Base-by-base conservation (phyloP, 2,329 filamentous ascomycete species). In the Didymella segeticola region DNA sequence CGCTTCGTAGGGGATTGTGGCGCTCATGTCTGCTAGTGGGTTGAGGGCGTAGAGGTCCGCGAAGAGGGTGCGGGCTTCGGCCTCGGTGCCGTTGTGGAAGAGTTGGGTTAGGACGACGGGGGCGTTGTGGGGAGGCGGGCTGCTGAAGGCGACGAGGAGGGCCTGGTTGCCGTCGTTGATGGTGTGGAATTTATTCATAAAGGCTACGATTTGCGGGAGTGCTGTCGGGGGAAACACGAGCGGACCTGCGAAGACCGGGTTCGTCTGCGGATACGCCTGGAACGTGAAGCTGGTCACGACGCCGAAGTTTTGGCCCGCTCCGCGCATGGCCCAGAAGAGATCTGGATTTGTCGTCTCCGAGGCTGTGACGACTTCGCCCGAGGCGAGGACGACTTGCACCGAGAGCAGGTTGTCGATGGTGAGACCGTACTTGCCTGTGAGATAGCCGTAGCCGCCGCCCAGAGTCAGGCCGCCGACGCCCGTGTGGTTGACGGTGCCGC, bases 401-500 rank as follows among this genome's bases (percentile, higher is more conserved):
- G 65, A 64, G 27, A 72, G 34, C 7, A 84, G 71, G 54, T 75
- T 75, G 2, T 78, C 70, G 43, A 83, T 80, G 0, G 77, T 77
- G 6, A 87, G 74, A 0, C 86, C 86, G 46, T 84, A 74, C 26
- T 75, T 72, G 1, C 82, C 81, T 22, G 77, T 80, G 14, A 88
- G 71, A 69, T 81, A 80, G 1, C 86, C 84, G 61, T 83, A 85
- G 1, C 85, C 85, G 20, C 84, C 85, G 1, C 83, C 83, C 67
- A 74, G 53, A 1, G 69, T 73, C 12, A 87, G 72, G 0, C 83
- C 86, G 2, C 83, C 85, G 5, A 88, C 81, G 5, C 86, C 85
- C 1, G 84, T 87, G 58, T 87, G 82, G 34, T 83, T 83, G 9
- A 87, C 83, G 0, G 85, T 86, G 2, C 86, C 86, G 8, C 84